phyloP scores from a whole-genome alignment of 208 protist species.

The Leishmania guyanensis region DNA sequence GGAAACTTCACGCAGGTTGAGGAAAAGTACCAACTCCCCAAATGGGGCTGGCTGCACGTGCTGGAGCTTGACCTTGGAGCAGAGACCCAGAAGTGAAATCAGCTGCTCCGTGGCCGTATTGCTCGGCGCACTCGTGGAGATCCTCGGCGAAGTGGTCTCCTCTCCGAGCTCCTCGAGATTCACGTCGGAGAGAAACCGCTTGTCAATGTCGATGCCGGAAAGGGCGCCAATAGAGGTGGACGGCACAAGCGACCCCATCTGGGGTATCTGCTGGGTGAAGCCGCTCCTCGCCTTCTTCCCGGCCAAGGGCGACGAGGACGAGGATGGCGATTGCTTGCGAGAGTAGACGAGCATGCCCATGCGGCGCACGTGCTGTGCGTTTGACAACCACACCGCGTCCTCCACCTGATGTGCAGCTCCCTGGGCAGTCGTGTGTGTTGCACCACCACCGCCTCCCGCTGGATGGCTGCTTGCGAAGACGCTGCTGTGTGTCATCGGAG shows the following conservation, averaged over 20 bases:
- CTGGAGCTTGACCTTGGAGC: conserved; percentile 30
- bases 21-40: conserved; percentile 30
- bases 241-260: conserved; percentile 22
- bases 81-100: conserved; percentile 28
- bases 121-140: background rate
- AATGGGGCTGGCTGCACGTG: conserved; percentile 27
- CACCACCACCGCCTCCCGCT: background rate
- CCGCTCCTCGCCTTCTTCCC: conserved; percentile 1
- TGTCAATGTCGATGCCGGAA: conserved; percentile 21
- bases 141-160: background rate
- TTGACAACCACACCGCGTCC: conserved; percentile 28
- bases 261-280: background rate
- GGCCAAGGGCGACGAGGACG: conserved; percentile 1
- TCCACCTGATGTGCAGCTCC: conserved; percentile 17
- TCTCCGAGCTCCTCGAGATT: conserved; percentile 27
- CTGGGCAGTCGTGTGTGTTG: background rate
- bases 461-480: conserved; percentile 2
- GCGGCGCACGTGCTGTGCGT: conserved; percentile 25
- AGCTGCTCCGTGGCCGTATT: conserved; percentile 20
- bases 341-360: conserved; percentile 31
- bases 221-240: conserved; percentile 20
- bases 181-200: conserved; percentile 15
- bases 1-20: conserved; percentile 26
- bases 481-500: conserved; percentile 10
- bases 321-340: conserved; percentile 12